phyloP scores from a whole-genome alignment of 1,284 basidiomycete species.

The Earliella scabrosa region DNA sequence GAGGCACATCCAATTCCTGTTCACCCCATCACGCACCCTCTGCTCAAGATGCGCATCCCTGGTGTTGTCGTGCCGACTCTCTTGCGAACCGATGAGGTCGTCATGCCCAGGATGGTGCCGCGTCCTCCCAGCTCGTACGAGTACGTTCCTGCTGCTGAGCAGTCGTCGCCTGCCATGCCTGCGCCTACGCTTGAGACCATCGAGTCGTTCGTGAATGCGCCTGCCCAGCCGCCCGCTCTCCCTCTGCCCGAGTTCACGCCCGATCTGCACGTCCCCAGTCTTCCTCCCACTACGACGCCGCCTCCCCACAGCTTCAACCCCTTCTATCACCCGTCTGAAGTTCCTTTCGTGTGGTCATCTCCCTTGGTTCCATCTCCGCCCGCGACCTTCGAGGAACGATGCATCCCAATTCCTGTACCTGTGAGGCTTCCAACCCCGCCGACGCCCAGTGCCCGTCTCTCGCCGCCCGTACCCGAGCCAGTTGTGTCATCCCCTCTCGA shows the following conservation, averaged over 20 bases:
- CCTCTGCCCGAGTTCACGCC: slow-evolving; percentile 21
- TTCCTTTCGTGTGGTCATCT: slow-evolving; percentile 1
- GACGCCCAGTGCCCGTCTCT: too few species aligned
- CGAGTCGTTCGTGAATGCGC: slow-evolving; percentile 4
- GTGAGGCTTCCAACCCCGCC: too few species aligned
- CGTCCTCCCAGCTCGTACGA: not conserved
- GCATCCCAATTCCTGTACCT: too few species aligned
- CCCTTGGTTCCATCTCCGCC: not conserved
- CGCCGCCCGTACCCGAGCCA: not conserved
- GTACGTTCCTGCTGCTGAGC: not conserved
- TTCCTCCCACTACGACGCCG: not conserved
- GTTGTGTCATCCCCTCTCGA: not conserved
- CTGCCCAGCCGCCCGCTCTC: slow-evolving; percentile 16
- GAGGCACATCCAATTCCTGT: slow-evolving; percentile 81
- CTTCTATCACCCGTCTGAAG: not conserved
- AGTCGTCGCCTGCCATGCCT: not conserved
- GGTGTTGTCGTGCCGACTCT: slow-evolving; percentile 52
- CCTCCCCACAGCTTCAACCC: not conserved
- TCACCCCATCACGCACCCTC: slow-evolving; percentile 75
- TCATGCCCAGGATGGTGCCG: not conserved
- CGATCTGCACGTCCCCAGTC: not conserved
- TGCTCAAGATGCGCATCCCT: slow-evolving; percentile 76
- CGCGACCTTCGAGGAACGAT: too few species aligned
- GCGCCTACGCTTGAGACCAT: not conserved
- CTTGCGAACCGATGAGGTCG: not conserved